Evolutionary conservation across 2,329 filamentous ascomycete genomes (phyloP).

Genomic region (Capronia coronata): DNA sequence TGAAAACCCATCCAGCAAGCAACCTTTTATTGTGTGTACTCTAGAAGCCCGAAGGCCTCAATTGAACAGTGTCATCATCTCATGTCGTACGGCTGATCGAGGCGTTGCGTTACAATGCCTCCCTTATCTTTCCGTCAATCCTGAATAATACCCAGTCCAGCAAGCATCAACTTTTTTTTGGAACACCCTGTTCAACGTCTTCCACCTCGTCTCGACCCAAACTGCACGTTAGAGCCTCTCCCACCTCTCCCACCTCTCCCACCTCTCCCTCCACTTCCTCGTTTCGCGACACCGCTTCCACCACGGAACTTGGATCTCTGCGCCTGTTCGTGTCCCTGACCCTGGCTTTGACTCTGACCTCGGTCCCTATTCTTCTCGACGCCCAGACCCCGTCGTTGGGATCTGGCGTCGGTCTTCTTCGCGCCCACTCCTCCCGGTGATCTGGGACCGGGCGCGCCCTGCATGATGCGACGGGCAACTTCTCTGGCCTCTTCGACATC

Average conservation of each 20-base stretch:
- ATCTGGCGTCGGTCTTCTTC: conserved; percentile 18
- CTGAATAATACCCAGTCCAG: no score
- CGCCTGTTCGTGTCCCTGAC: no score
- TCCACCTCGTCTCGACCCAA: not conserved
- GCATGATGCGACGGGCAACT: conserved; percentile 24
- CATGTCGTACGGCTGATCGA: not conserved
- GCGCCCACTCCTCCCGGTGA: conserved; percentile 16
- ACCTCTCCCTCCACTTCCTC: no score
- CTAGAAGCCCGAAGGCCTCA: not conserved
- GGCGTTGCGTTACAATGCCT: no score
- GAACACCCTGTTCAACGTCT: not conserved
- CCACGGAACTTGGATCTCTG: conserved; percentile 15
- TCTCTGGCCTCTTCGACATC: conserved; percentile 45
- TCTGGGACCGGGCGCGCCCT: conserved; percentile 10
- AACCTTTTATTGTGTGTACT: not conserved
- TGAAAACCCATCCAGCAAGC: no score
- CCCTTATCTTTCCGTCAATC: no score
- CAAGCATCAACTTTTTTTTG: no score
- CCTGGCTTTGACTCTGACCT: conserved; percentile 1
- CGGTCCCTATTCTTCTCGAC: conserved; percentile 1
- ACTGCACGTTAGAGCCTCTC: not conserved
- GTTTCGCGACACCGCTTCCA: conserved; percentile 19
- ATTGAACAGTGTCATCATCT: not conserved
- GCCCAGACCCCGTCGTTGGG: not conserved
- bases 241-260: conserved; percentile 13